These are phyloP conservation scores for Fusarium penzigii DNA, from an alignment of 2,329 filamentous ascomycete genomes.

Conservation along the genomic window DNA sequence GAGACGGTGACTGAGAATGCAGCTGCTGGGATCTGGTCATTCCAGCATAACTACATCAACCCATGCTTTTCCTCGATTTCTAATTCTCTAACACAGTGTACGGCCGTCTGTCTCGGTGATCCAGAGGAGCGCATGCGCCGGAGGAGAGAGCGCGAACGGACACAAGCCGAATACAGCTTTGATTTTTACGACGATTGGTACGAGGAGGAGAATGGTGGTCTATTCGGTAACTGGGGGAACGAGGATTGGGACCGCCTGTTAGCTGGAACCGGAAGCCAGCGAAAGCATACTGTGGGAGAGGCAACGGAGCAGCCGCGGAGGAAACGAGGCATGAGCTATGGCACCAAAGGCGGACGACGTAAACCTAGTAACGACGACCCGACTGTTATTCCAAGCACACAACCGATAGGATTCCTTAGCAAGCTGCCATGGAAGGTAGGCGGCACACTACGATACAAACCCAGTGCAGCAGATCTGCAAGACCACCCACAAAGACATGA, in stretches of 20 bases:
- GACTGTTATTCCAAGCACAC: slow-evolving; percentile 86
- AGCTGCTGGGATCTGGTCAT: slow-evolving; percentile 87
- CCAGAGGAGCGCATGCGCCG: slow-evolving; percentile 74
- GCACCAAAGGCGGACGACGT: slow-evolving; percentile 60
- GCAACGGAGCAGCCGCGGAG: slow-evolving; percentile 64
- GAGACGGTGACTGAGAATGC: slow-evolving; percentile 89
- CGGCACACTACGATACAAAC: slow-evolving; percentile 81
- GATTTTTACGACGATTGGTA: slow-evolving; percentile 99
- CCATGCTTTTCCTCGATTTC: slow-evolving; percentile 74
- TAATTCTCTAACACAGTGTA: slow-evolving; percentile 70
- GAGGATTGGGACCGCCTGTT: slow-evolving; percentile 86
- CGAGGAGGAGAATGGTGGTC: slow-evolving; percentile 52
- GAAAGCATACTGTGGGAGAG: slow-evolving; percentile 36
- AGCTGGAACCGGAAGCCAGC: slow-evolving; percentile 62
- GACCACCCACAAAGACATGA: slow-evolving; percentile 70
- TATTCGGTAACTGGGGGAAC: slow-evolving; percentile 72
- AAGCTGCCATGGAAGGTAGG: slow-evolving; percentile 84
- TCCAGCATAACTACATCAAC: slow-evolving; percentile 80
- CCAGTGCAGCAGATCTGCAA: slow-evolving; percentile 85
- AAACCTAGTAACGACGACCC: slow-evolving; percentile 67
- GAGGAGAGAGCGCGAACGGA: slow-evolving; percentile 61
- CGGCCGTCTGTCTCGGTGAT: slow-evolving; percentile 68
- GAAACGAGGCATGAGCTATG: slow-evolving; percentile 88
- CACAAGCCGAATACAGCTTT: slow-evolving; percentile 77
- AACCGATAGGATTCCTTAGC: slow-evolving; percentile 81